Evolutionary conservation across 176 grass and related monocot species (phyloP).

Genomic region (Aechmea fasciata): DNA sequence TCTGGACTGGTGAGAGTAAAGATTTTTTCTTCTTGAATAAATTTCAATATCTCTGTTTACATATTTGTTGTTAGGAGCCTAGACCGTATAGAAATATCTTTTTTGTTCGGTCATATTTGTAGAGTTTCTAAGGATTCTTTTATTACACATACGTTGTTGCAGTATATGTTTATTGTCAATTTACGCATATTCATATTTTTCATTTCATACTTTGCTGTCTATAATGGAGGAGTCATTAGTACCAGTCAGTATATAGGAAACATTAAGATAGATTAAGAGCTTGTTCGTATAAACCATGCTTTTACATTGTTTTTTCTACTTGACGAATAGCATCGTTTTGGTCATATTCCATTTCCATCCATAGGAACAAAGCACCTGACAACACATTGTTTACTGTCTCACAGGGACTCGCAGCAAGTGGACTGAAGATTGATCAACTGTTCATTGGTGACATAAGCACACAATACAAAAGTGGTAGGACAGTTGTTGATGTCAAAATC

Average conservation of each 20-base stretch:
- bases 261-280: too few species aligned
- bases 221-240: not conserved
- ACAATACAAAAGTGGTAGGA: conserved; percentile 57
- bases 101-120: not conserved
- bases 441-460: conserved; percentile 73
- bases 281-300: not conserved
- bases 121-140: not conserved
- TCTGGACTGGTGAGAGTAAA: conserved; percentile 44
- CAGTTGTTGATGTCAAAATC: conserved; percentile 64
- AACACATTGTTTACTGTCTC: not conserved
- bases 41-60: not conserved
- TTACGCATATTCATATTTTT: not conserved
- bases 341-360: not conserved
- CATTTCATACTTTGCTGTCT: not conserved
- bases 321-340: not conserved
- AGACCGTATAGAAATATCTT: not conserved
- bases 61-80: not conserved
- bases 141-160: not conserved
- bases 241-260: too few species aligned
- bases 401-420: conserved; percentile 61
- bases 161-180: not conserved
- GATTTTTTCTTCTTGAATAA: not conserved
- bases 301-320: not conserved
- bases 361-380: not conserved
- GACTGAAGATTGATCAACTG: conserved; percentile 53